phyloP scores from a whole-genome alignment of 768 basidiomycete species.

The Kwoniella europaea region DNA sequence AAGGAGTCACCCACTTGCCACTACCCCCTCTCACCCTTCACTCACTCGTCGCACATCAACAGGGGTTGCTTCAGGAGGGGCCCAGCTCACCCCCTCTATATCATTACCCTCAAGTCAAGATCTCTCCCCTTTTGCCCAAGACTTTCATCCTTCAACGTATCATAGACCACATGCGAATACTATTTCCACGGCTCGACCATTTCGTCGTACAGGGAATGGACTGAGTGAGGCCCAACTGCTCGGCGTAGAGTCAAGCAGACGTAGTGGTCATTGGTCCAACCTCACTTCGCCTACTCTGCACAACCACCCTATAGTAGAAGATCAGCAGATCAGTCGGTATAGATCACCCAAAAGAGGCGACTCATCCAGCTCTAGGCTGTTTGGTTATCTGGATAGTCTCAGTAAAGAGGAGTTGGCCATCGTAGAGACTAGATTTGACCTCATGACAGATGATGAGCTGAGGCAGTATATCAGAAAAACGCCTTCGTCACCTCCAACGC shows the following conservation, averaged over 20 bases:
- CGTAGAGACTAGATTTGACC: slow-evolving; percentile 38
- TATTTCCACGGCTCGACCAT: slow-evolving; percentile 15
- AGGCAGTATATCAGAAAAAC: background rate
- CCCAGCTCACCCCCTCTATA: slow-evolving; percentile 8
- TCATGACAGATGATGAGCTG: slow-evolving; percentile 43
- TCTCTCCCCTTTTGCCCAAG: background rate
- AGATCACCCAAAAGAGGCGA: slow-evolving; percentile 11
- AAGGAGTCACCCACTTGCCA: slow-evolving; percentile 12
- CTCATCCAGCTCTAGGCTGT: slow-evolving; percentile 1
- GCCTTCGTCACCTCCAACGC: background rate
- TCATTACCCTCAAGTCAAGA: slow-evolving; percentile 3
- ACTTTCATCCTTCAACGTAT: slow-evolving; percentile 5
- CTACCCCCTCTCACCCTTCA: slow-evolving; percentile 24
- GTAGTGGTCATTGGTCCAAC: slow-evolving; percentile 10
- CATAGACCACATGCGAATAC: slow-evolving; percentile 24
- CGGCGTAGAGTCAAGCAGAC: slow-evolving; percentile 16
- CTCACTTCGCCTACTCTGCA: slow-evolving; percentile 16
- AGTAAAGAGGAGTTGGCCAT: slow-evolving; percentile 39
- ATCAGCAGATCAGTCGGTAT: background rate
- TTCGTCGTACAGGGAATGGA: slow-evolving; percentile 11
- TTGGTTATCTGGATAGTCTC: slow-evolving; percentile 27
- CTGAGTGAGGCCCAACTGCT: slow-evolving; percentile 30
- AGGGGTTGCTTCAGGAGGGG: background rate
- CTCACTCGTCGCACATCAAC: slow-evolving; percentile 21
- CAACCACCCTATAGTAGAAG: slow-evolving; percentile 13